Evolutionary conservation across 2,329 filamentous ascomycete species (phyloP).

Genomic region (Plenodomus lindquistii): DNA sequence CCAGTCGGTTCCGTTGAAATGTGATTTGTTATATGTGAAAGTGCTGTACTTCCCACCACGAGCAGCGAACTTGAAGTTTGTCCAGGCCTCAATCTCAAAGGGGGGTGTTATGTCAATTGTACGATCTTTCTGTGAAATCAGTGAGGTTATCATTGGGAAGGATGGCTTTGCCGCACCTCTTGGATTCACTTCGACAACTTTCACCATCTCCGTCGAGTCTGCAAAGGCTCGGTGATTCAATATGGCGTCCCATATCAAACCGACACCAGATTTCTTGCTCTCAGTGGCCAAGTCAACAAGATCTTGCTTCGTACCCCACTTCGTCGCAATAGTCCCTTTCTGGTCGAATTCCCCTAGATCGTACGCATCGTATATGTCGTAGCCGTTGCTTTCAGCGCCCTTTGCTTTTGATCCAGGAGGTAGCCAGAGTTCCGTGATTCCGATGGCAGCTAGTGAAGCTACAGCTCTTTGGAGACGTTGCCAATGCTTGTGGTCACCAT

Average conservation of each 20-base stretch:
- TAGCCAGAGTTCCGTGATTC: conserved; percentile 59
- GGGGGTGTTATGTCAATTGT: conserved; percentile 55
- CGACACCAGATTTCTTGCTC: conserved; percentile 57
- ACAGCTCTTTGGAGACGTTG: conserved; percentile 55
- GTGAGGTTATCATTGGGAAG: too few relatives aligned
- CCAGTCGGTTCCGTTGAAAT: conserved; percentile 69
- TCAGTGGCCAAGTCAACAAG: conserved; percentile 54
- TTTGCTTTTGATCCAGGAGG: conserved; percentile 70
- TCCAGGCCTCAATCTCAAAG: conserved; percentile 66
- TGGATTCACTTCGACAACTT: conserved; percentile 63
- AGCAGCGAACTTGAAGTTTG: conserved; percentile 64
- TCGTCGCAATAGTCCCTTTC: conserved; percentile 63
- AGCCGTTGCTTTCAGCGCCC: conserved; percentile 62
- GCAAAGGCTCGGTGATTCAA: conserved; percentile 70
- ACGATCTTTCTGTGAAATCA: conserved; percentile 47
- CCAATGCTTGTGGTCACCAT: conserved; percentile 61
- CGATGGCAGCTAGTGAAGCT: conserved; percentile 58
- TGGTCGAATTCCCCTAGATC: conserved; percentile 71
- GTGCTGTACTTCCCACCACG: conserved; percentile 60
- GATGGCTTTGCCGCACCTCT: conserved; percentile 4
- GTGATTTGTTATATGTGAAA: conserved; percentile 64
- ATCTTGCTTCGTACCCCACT: conserved; percentile 67
- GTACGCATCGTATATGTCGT: conserved; percentile 65
- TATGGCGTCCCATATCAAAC: conserved; percentile 67
- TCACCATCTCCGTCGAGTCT: conserved; percentile 63